A percentile compares a stretch with the other conserved stretches of the same genome.
phyloP scores from a whole-genome alignment of 352 stramenopile species.

The Globisporangium megalacanthum region DNA sequence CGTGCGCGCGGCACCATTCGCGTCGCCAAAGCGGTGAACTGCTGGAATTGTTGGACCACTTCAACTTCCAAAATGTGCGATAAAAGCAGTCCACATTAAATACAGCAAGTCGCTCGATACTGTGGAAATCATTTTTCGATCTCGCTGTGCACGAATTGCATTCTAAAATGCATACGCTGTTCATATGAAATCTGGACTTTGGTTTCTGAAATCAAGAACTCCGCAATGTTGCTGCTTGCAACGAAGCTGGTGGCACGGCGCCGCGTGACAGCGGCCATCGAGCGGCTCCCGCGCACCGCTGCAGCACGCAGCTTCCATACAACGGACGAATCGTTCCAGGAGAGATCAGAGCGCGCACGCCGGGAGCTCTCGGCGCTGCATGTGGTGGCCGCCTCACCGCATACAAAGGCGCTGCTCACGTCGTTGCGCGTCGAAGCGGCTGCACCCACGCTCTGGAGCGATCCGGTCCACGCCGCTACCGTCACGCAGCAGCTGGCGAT shows the following conservation, averaged over 20 bases:
- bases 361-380: slow-evolving; percentile 46
- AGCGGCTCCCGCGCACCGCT: not conserved
- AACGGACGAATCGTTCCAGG: slow-evolving; percentile 32
- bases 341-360: slow-evolving; percentile 25
- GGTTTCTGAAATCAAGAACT: too few species aligned
- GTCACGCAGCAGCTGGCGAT: slow-evolving; percentile 57
- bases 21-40: slow-evolving; percentile 40
- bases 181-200: too few species aligned
- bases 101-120: too few species aligned
- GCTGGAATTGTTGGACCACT: not conserved
- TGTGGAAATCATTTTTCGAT: too few species aligned
- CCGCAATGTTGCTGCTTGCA: not conserved
- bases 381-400: slow-evolving; percentile 29
- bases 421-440: slow-evolving; percentile 38
- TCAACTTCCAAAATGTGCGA: not conserved
- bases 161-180: too few species aligned
- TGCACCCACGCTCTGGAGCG: slow-evolving; percentile 50
- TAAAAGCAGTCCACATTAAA: not conserved
- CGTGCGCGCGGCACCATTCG: slow-evolving; percentile 24
- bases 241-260: not conserved
- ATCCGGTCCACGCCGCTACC: slow-evolving; percentile 40
- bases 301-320: not conserved
- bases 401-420: slow-evolving; percentile 34
- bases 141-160: too few species aligned
- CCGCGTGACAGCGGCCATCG: too few species aligned